phyloP scores from a whole-genome alignment of 495 filamentous ascomycete genomes.

The Friedmanniomyces endolithicus region DNA sequence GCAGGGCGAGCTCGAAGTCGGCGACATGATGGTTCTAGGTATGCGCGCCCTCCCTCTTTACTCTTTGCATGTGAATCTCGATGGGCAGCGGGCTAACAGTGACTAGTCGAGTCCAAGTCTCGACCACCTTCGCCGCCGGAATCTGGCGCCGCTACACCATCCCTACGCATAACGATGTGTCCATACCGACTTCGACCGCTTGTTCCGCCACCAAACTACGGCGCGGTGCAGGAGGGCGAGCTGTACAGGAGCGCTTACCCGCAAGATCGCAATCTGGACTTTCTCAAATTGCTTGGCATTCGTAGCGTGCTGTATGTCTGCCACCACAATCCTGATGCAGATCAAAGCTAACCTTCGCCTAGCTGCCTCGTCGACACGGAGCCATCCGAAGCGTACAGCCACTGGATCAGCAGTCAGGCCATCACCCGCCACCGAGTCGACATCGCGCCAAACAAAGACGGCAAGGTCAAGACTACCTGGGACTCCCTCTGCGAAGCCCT shows the following conservation, averaged over 20 bases:
- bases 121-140: conserved; percentile 12
- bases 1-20: background rate
- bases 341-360: conserved; percentile 4
- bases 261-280: conserved; percentile 46
- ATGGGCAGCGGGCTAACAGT: background rate
- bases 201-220: conserved; percentile 51
- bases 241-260: conserved; percentile 74
- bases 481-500: conserved; percentile 51
- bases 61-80: background rate
- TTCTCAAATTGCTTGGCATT: conserved; percentile 49
- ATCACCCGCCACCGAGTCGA: conserved; percentile 59
- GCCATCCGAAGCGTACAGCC: conserved; percentile 41
- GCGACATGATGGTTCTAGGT: background rate
- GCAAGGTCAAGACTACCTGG: conserved; percentile 37
- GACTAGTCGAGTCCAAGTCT: background rate
- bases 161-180: conserved; percentile 4
- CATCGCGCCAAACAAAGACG: conserved; percentile 67
- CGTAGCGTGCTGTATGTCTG: conserved; percentile 60
- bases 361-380: conserved; percentile 68
- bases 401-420: conserved; percentile 47
- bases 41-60: background rate
- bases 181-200: conserved; percentile 20
- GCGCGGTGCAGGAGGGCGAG: conserved; percentile 43
- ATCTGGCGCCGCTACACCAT: conserved; percentile 7
- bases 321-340: background rate